Conservation (phyloP, 306 rosid species). For the Vigna nakashimae region DNA sequence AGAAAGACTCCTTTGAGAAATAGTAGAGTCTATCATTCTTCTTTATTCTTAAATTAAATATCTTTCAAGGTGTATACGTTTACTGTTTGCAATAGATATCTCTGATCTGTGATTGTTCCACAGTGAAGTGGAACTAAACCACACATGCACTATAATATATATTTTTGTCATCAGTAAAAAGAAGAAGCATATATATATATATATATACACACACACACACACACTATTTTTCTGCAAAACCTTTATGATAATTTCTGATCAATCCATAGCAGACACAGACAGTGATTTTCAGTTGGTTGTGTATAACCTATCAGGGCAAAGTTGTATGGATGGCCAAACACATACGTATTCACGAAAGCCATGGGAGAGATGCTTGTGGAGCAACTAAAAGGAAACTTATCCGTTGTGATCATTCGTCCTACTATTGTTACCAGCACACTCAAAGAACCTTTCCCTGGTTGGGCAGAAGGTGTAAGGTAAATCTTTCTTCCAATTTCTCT, state of each 20-base stretch:
- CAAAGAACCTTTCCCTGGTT: conserved; percentile 96
- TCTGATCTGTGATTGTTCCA: too few species aligned
- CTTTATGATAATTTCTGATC: neutral
- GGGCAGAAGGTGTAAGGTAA: conserved; percentile 92
- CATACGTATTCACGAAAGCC: conserved; percentile 92
- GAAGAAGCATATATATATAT: too few species aligned
- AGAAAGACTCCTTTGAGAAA: too few species aligned
- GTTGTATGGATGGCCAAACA: conserved; percentile 91
- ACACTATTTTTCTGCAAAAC: too few species aligned
- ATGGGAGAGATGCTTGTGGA: conserved; percentile 89
- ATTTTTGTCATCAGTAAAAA: too few species aligned
- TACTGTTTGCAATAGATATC: too few species aligned
- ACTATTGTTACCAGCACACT: conserved; percentile 82
- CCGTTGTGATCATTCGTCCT: conserved; percentile 74
- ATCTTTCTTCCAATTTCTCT: neutral
- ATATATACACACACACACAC: too few species aligned
- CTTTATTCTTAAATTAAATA: too few species aligned
- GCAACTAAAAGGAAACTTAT: conserved; percentile 54
- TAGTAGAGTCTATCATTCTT: too few species aligned
- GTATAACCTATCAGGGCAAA: conserved; percentile 61
- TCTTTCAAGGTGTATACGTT: too few species aligned
- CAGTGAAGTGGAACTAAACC: too few species aligned
- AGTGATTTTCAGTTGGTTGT: neutral
- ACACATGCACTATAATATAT: too few species aligned
- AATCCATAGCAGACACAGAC: neutral